phyloP scores from a whole-genome alignment of 192 early-diverging fungal genomes.

The Entomortierella beljakovae region DNA sequence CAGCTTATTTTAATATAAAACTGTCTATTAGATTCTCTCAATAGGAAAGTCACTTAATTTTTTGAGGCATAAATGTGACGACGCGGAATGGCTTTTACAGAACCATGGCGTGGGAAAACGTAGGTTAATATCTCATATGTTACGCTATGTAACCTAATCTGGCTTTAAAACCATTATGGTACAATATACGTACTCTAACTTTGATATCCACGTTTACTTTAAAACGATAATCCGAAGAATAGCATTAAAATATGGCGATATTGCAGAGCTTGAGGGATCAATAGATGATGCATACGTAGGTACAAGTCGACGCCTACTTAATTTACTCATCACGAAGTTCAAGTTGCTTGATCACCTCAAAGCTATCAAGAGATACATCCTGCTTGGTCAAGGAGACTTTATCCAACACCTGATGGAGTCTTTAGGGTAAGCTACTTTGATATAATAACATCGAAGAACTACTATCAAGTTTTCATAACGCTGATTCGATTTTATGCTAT shows the following conservation, averaged over 20 bases:
- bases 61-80: slow-evolving; percentile 66
- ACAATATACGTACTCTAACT: neutral
- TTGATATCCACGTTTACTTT: neutral
- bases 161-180: neutral
- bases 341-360: slow-evolving; percentile 86
- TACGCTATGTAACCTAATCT: neutral
- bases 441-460: too few relatives aligned
- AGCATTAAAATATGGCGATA: slow-evolving; percentile 74
- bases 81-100: slow-evolving; percentile 64
- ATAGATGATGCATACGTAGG: slow-evolving; percentile 77
- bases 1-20: neutral
- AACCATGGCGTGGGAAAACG: slow-evolving; percentile 52
- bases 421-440: slow-evolving; percentile 68
- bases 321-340: slow-evolving; percentile 82
- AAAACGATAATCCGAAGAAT: neutral
- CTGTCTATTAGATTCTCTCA: slow-evolving; percentile 26
- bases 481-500: neutral
- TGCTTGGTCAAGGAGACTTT: slow-evolving; percentile 96
- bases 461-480: neutral
- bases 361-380: slow-evolving; percentile 89
- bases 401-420: slow-evolving; percentile 89
- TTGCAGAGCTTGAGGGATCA: slow-evolving; percentile 75
- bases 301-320: slow-evolving; percentile 83
- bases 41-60: slow-evolving; percentile 56
- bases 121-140: slow-evolving; percentile 8